Evolutionary conservation across 495 filamentous ascomycete species (phyloP), one percentile per base, ranked within the genome.

Genomic region (Haplographium delicatum): DNA sequence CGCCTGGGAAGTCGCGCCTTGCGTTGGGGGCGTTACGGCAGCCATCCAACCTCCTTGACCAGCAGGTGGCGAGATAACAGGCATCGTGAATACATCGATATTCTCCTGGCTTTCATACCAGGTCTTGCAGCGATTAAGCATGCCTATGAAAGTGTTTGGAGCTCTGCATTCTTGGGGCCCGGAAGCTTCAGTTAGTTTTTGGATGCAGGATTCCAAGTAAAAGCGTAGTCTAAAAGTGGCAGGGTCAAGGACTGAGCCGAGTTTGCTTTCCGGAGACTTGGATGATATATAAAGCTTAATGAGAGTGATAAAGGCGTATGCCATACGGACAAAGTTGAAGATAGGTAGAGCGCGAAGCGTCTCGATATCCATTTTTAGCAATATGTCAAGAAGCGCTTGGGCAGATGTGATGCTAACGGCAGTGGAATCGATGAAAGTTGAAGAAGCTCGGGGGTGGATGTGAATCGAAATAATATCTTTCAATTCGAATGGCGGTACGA

Each of bases 281-380:
- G 74, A 65, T 0, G 73, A 72, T 52, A 72, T 73, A 50, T 73
- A 68, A 22, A 76, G 68, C 43, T 78, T 78, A 34, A 76, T 57
- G 8, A 80, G 62, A 2, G 72, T 69, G 25, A 73, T 69, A 13
- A 77, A 25, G 0, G 69, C 67, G 49, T 68, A 68, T 0, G 62
- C 61, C 22, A 71, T 64, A 5, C 72, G 68, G 6, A 72, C 71
- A 47, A 70, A 80, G 22, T 67, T 65, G 13, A 72, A 61, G 24
- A 72, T 73, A 1, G 75, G 72, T 13, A 76, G 47, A 37, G 66
- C 65, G 24, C 70, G 70, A 57, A 78, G 62, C 1, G 58, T 62
- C 11, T 66, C 60, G 9, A 64, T 58, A 30, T 68, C 63, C 55
- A 73, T 67, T 30, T 61, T 57, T 20, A 76, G 47, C 9, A 76